Conservation (phyloP, 495 filamentous ascomycete genomes). For the Hypomontagnella monticulosa region DNA sequence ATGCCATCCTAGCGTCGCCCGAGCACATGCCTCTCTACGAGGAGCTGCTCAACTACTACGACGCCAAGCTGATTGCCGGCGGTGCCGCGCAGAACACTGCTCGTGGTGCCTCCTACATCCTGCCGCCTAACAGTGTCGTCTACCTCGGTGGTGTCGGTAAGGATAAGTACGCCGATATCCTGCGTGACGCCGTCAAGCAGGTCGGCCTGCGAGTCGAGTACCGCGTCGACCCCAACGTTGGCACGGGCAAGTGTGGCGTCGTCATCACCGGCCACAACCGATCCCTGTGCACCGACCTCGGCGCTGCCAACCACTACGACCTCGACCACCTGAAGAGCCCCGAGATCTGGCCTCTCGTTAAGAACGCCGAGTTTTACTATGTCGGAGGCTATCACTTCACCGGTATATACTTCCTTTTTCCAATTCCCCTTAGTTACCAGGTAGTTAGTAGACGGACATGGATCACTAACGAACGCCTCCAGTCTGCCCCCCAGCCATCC, state of each 20-base stretch:
- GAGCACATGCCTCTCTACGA: conserved; percentile 91
- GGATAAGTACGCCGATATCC: conserved; percentile 88
- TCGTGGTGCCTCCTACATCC: conserved; percentile 95
- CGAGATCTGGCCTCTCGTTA: conserved; percentile 87
- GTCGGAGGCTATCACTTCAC: conserved; percentile 84
- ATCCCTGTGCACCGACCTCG: conserved; percentile 93
- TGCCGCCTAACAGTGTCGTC: conserved; percentile 83
- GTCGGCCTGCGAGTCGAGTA: conserved; percentile 93
- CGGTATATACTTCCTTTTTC: conserved; percentile 39
- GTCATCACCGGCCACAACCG: conserved; percentile 96
- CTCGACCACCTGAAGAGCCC: conserved; percentile 91
- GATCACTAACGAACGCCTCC: conserved; percentile 47
- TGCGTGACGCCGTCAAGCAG: conserved; percentile 78
- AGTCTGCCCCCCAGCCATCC: conserved; percentile 88
- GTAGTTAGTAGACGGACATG: not conserved
- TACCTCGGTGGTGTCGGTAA: conserved; percentile 93
- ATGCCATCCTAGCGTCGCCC: conserved; percentile 94
- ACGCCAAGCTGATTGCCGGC: conserved; percentile 94
- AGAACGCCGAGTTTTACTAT: conserved; percentile 88
- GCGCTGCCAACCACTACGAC: conserved; percentile 96
- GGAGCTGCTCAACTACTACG: conserved; percentile 84
- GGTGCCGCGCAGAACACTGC: conserved; percentile 99
- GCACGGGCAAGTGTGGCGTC: conserved; percentile 94
- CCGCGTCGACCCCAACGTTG: conserved; percentile 79
- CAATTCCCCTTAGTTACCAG: not conserved